Conservation (phyloP, 169 alveolate species). For the Cryptosporidium baileyi region DNA sequence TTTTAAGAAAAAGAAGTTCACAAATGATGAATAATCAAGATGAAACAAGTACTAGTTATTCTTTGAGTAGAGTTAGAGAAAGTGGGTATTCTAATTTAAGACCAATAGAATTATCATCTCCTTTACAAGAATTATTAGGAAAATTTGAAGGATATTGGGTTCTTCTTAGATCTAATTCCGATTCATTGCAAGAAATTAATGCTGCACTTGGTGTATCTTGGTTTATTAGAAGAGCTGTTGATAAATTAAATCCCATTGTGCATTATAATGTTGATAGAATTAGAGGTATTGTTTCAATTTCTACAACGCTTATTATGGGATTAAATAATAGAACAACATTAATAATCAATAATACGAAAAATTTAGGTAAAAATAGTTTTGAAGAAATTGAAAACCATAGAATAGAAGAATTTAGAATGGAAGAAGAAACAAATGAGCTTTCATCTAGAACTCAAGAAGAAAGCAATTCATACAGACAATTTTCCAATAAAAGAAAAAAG, state of each 20-base stretch:
- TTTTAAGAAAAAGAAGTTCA: slow-evolving; percentile 3
- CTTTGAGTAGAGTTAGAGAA: background rate
- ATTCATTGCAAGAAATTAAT: slow-evolving; percentile 58
- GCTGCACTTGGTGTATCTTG: slow-evolving; percentile 70
- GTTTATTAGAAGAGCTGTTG: slow-evolving; percentile 64
- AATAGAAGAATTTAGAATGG: slow-evolving; percentile 38
- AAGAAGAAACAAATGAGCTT: slow-evolving; percentile 13
- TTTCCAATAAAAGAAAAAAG: slow-evolving; percentile 23
- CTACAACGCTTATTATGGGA: slow-evolving; percentile 63
- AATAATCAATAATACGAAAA: slow-evolving; percentile 21
- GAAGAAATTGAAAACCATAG: slow-evolving; percentile 46
- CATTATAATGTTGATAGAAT: slow-evolving; percentile 51
- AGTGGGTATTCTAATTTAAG: slow-evolving; percentile 5
- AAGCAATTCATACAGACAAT: slow-evolving; percentile 4
- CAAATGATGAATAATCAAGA: slow-evolving; percentile 1
- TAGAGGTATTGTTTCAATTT: slow-evolving; percentile 47
- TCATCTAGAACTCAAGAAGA: slow-evolving; percentile 19
- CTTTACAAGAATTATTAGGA: background rate
- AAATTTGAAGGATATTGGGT: slow-evolving; percentile 61
- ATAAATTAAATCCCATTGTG: slow-evolving; percentile 52
- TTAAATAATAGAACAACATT: slow-evolving; percentile 48
- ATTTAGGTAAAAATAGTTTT: slow-evolving; percentile 12
- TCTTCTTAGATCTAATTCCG: slow-evolving; percentile 56
- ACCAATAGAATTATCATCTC: slow-evolving; percentile 28
- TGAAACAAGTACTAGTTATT: background rate